Evolutionary conservation across 257 asterid species (phyloP).

Genomic region (Plectranthus barbatus): DNA sequence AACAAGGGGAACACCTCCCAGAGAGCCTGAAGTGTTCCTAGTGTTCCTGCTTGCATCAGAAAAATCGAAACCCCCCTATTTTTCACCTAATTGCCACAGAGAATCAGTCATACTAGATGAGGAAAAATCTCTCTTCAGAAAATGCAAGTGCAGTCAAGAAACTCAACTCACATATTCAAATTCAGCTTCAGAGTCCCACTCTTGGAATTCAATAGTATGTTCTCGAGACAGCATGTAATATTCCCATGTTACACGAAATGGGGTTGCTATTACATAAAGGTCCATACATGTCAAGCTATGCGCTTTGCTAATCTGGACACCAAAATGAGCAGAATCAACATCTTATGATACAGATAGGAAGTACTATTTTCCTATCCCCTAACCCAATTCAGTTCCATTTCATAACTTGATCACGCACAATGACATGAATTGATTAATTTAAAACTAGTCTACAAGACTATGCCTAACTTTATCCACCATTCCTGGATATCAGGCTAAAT

Average conservation of each 20-base stretch:
- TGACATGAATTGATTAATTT: background rate
- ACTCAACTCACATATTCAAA: constrained; percentile 58
- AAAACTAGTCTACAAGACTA: background rate
- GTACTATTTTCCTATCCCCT: background rate
- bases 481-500: background rate
- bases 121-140: background rate
- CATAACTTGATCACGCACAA: background rate
- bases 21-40: constrained; percentile 66
- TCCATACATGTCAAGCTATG: constrained; percentile 94
- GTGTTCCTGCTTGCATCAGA: constrained; percentile 80
- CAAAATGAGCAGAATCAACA: background rate
- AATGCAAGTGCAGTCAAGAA: background rate
- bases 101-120: background rate
- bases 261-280: constrained; percentile 79
- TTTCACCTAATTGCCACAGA: constrained; percentile 41
- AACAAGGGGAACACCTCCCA: constrained; percentile 87
- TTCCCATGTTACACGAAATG: constrained; percentile 84
- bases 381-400: background rate
- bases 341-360: background rate
- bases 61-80: constrained; percentile 65
- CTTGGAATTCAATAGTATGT: constrained; percentile 66
- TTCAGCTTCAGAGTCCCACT: constrained; percentile 79
- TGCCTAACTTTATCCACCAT: background rate
- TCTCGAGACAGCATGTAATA: constrained; percentile 68
- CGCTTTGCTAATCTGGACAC: constrained; percentile 52